phyloP scores from a whole-genome alignment of 768 basidiomycete species.

The Mycena pura region DNA sequence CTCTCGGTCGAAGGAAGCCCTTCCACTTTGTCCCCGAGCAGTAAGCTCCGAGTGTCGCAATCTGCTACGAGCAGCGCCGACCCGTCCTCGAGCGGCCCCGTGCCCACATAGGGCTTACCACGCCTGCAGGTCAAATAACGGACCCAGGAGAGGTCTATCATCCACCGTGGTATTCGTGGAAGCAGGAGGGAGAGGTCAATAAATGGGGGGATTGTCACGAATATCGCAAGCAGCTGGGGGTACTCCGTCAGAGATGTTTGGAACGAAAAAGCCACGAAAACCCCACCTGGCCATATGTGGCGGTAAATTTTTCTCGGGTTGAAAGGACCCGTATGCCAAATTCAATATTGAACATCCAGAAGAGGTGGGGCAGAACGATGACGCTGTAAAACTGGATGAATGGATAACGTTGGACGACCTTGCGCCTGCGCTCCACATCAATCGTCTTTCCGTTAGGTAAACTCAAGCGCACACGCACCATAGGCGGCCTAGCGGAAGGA shows the following conservation, averaged over 20 bases:
- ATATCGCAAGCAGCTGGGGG: constrained; percentile 24
- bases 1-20: not conserved
- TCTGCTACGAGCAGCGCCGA: constrained; percentile 5
- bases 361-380: constrained; percentile 10
- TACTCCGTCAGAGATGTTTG: not conserved
- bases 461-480: constrained; percentile 20
- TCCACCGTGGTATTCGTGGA: constrained; percentile 19
- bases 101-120: not conserved
- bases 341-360: constrained; percentile 26
- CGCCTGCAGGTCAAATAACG: constrained; percentile 10
- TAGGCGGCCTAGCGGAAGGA: constrained; percentile 13
- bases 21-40: not conserved
- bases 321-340: constrained; percentile 1
- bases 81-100: not conserved
- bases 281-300: constrained; percentile 24
- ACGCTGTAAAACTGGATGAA: constrained; percentile 23
- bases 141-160: constrained; percentile 26
- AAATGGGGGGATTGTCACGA: constrained; percentile 25
- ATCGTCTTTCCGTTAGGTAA: too few species aligned
- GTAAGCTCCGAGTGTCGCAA: not conserved
- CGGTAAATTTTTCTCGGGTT: constrained; percentile 9
- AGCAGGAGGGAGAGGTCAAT: constrained; percentile 15
- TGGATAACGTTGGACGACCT: constrained; percentile 17
- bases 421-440: constrained; percentile 12
- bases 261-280: too few species aligned